Evolutionary conservation across 1,139 yeast genomes (phyloP).

Genomic region (Geotrichum europaeum): DNA sequence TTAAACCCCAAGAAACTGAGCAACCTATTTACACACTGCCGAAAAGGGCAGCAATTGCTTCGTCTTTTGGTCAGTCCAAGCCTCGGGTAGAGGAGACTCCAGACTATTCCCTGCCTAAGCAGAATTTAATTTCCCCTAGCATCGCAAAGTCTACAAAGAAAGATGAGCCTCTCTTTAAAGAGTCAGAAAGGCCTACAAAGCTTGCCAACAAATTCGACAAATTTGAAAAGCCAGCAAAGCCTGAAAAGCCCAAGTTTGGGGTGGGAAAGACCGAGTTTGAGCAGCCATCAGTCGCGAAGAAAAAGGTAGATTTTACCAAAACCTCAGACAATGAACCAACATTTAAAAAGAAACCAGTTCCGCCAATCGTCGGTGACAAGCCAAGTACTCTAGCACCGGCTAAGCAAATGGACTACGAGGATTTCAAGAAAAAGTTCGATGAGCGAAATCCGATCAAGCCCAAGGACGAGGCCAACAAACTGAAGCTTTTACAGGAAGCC

Average conservation of each 20-base stretch:
- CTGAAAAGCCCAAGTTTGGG: neutral
- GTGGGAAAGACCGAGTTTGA: neutral
- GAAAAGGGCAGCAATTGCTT: neutral
- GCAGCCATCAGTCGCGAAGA: neutral
- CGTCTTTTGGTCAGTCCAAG: neutral
- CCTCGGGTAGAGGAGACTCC: neutral
- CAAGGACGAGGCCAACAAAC: neutral
- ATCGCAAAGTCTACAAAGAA: neutral
- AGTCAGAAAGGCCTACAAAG: neutral
- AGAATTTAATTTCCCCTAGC: neutral
- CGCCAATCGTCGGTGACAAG: constrained; percentile 20
- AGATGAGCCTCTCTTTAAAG: neutral
- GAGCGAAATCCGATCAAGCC: constrained; percentile 2
- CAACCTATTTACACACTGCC: constrained; percentile 9
- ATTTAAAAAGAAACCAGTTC: constrained; percentile 8
- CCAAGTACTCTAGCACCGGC: constrained; percentile 17
- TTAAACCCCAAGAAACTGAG: neutral
- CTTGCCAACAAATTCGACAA: neutral
- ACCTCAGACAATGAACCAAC: neutral
- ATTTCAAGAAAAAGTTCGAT: constrained; percentile 1
- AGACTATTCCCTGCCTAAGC: constrained; percentile 7
- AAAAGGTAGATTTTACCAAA: neutral
- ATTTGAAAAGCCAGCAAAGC: neutral
- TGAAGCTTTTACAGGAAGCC: neutral
- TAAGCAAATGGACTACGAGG: neutral